Conservation (phyloP, 192 early-diverging fungal species). For the Blastocladiella britannica region DNA sequence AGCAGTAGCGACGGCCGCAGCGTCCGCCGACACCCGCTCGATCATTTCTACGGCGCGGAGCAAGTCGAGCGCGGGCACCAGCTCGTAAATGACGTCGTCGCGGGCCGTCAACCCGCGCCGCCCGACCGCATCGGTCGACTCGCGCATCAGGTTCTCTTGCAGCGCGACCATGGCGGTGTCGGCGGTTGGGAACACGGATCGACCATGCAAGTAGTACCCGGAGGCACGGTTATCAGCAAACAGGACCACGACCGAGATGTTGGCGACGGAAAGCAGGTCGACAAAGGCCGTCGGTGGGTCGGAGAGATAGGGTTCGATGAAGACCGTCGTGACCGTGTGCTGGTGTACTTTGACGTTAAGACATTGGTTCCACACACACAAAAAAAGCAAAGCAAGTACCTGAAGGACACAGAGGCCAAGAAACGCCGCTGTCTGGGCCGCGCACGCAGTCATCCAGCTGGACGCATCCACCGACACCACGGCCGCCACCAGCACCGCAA, state of each 20-base stretch:
- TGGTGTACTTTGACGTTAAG: no score
- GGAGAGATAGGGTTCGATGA: background rate
- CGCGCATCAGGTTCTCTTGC: background rate
- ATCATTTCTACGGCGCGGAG: no score
- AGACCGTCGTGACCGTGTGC: background rate
- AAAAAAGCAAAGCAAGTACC: no score
- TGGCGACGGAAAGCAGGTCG: background rate
- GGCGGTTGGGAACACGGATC: background rate
- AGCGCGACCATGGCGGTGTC: slow-evolving; percentile 2
- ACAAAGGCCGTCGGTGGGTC: background rate
- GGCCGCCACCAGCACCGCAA: no score
- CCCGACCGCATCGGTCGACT: background rate
- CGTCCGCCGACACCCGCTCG: no score
- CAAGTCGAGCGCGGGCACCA: background rate
- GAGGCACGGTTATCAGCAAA: background rate
- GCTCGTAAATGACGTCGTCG: background rate
- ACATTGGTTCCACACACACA: no score
- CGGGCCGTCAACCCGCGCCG: background rate
- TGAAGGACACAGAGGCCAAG: no score
- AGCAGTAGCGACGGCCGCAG: no score
- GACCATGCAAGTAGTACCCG: background rate
- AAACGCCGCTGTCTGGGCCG: no score
- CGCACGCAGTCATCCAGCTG: no score
- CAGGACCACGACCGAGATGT: background rate
- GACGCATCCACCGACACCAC: no score